Conservation (phyloP, 2,329 filamentous ascomycete species). For the Dryadomyces quercivorus region DNA sequence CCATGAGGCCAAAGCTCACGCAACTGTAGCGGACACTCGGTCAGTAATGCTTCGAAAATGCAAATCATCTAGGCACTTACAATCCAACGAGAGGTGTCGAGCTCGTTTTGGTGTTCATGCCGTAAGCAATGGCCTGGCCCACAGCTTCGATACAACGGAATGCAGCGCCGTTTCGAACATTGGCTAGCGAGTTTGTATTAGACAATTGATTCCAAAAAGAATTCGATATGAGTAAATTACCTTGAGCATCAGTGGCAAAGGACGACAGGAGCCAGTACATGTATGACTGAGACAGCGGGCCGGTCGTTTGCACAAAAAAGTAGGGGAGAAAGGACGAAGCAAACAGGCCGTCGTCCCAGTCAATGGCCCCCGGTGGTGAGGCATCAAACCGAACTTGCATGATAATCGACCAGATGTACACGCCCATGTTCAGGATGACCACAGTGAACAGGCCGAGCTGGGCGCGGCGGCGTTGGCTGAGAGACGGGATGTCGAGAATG, state of each 20-base stretch:
- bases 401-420: conserved; percentile 36
- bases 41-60: too few species aligned
- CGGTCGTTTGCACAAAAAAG: conserved; percentile 31
- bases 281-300: conserved; percentile 29
- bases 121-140: conserved; percentile 4
- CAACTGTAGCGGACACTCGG: background rate
- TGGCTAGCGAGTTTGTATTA: background rate
- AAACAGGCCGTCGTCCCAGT: conserved; percentile 31
- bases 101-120: conserved; percentile 2
- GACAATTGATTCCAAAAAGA: too few species aligned
- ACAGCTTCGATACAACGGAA: conserved; percentile 4
- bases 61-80: background rate
- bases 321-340: conserved; percentile 31
- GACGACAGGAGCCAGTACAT: conserved; percentile 32
- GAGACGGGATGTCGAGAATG: conserved; percentile 25
- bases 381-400: conserved; percentile 30
- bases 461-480: conserved; percentile 30
- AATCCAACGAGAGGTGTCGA: conserved; percentile 1
- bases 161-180: conserved; percentile 3
- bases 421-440: conserved; percentile 31
- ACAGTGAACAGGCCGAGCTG: conserved; percentile 32
- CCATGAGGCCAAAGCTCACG: conserved; percentile 1
- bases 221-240: conserved; percentile 8
- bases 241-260: conserved; percentile 27
- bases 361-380: conserved; percentile 27